These are phyloP conservation scores for Murraya paniculata DNA, from an alignment of 345 rosid species.

Conservation along the genomic window DNA sequence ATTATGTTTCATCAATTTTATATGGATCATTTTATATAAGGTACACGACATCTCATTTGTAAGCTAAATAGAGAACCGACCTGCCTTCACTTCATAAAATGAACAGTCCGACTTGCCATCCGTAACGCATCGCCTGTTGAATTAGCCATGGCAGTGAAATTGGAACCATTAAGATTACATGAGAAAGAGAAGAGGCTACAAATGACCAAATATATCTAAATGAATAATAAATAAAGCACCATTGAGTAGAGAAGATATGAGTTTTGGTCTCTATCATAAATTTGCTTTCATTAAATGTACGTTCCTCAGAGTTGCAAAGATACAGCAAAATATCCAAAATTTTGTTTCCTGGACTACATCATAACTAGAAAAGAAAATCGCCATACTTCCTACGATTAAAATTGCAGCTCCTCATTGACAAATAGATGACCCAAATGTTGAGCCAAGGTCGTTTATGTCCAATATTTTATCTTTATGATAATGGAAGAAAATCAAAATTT, in stretches of 20 bases:
- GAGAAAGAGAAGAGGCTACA: too few relatives aligned
- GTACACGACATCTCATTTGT: neutral
- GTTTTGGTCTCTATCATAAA: too few relatives aligned
- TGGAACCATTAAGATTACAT: too few relatives aligned
- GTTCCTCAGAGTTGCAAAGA: conserved; percentile 1
- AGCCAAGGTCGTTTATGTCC: neutral
- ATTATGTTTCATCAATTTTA: too few relatives aligned
- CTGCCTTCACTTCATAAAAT: too few relatives aligned
- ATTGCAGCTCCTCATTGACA: neutral
- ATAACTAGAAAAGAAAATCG: neutral
- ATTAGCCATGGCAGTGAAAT: too few relatives aligned
- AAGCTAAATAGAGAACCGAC: too few relatives aligned
- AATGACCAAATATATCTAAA: too few relatives aligned
- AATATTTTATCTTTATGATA: neutral
- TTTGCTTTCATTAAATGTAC: neutral
- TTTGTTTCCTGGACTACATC: neutral
- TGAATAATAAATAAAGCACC: too few relatives aligned
- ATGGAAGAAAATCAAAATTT: too few relatives aligned
- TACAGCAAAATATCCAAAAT: conserved; percentile 16
- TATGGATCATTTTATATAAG: neutral
- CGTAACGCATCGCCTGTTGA: neutral
- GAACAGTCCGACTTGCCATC: rapidly evolving
- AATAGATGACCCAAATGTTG: neutral
- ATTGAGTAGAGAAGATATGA: too few relatives aligned
- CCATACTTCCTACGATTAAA: neutral